phyloP scores from a whole-genome alignment of 164 flowering plant species.

The Litsea cubeba region DNA sequence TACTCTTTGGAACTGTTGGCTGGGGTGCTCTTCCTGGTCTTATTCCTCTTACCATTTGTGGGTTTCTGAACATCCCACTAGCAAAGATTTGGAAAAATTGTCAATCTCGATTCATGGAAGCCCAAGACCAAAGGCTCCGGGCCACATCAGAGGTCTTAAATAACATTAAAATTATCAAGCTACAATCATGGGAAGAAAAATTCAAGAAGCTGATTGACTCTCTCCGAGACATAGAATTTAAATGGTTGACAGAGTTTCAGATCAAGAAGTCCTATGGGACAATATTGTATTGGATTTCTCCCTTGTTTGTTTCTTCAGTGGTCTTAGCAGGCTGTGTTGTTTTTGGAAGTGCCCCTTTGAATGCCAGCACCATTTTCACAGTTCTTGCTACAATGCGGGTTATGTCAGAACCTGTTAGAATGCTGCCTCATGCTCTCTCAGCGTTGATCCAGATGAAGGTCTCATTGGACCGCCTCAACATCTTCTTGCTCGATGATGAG shows the following conservation, averaged over 20 bases:
- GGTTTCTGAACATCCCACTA: slow-evolving; percentile 63
- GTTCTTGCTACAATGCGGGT: slow-evolving; percentile 54
- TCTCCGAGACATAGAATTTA: slow-evolving; percentile 51
- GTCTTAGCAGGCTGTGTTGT: slow-evolving; percentile 57
- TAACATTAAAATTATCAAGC: slow-evolving; percentile 79
- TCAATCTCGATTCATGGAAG: slow-evolving; percentile 52
- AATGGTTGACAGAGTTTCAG: slow-evolving; percentile 54
- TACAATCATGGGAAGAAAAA: slow-evolving; percentile 89
- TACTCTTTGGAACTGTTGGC: slow-evolving; percentile 58
- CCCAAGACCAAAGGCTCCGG: slow-evolving; percentile 67
- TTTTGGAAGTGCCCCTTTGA: slow-evolving; percentile 42
- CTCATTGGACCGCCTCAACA: slow-evolving; percentile 58
- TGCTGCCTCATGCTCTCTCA: slow-evolving; percentile 66
- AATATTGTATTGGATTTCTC: slow-evolving; percentile 71
- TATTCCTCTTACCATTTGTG: slow-evolving; percentile 52
- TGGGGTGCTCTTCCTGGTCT: slow-evolving; percentile 59
- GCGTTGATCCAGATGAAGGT: slow-evolving; percentile 70
- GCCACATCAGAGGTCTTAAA: slow-evolving; percentile 77
- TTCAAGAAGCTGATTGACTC: slow-evolving; percentile 52
- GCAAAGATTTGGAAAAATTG: slow-evolving; percentile 55
- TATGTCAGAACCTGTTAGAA: slow-evolving; percentile 66
- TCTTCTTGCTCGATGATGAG: slow-evolving; percentile 61
- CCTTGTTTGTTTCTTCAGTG: slow-evolving; percentile 62
- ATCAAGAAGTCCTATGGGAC: slow-evolving; percentile 35
- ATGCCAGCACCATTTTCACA: slow-evolving; percentile 76